These are phyloP conservation scores for Colletotrichum tropicicola DNA, from an alignment of 2,329 filamentous ascomycete species.

Conservation along the genomic window DNA sequence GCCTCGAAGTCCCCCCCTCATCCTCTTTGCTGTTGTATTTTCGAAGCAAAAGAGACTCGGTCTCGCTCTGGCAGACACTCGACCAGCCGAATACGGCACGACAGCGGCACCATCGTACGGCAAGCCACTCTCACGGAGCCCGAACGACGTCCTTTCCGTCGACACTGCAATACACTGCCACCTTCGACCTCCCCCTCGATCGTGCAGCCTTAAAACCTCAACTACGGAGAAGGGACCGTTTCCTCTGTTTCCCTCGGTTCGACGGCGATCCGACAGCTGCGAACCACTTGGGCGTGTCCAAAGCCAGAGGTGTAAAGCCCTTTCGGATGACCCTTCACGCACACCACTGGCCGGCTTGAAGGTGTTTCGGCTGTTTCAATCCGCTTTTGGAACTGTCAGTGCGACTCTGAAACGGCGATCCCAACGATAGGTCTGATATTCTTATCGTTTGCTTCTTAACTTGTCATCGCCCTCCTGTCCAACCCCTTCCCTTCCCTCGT, in stretches of 20 bases:
- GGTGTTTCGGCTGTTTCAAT: constrained; percentile 52
- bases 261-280: constrained; percentile 31
- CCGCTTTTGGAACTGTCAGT: constrained; percentile 44
- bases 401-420: constrained; percentile 50
- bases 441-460: constrained; percentile 34
- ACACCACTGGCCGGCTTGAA: constrained; percentile 40
- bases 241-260: constrained; percentile 33
- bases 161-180: constrained; percentile 13
- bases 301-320: constrained; percentile 34
- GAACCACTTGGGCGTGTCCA: constrained; percentile 32
- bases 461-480: constrained; percentile 26
- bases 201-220: constrained; percentile 17
- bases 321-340: constrained; percentile 34
- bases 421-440: constrained; percentile 42
- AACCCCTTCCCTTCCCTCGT: constrained; percentile 23
- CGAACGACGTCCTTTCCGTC: constrained; percentile 5
- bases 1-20: too few relatives aligned
- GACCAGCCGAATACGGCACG: not conserved
- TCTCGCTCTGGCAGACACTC: too few relatives aligned
- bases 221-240: constrained; percentile 12
- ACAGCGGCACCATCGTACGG: constrained; percentile 17
- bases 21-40: too few relatives aligned
- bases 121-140: not conserved
- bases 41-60: not conserved
- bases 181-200: constrained; percentile 3